phyloP scores from a whole-genome alignment of 2,329 filamentous ascomycete genomes.

The Trichophyton schoenleinii region DNA sequence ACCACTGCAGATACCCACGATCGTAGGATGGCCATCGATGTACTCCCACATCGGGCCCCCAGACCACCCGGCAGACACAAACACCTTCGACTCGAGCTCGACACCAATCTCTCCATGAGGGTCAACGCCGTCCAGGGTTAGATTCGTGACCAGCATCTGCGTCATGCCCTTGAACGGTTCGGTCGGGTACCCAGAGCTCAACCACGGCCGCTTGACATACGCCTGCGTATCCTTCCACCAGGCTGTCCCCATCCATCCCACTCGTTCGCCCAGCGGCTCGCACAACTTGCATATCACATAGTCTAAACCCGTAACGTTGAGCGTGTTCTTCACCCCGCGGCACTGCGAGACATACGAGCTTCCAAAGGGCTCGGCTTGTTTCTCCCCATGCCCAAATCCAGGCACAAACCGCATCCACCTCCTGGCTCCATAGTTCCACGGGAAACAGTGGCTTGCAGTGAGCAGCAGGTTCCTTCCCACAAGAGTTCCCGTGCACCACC shows the following conservation, averaged over 20 bases:
- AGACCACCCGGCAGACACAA: slow-evolving; percentile 16
- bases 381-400: slow-evolving; percentile 11
- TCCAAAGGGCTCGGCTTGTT: slow-evolving; percentile 14
- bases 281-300: slow-evolving; percentile 17
- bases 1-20: slow-evolving; percentile 17
- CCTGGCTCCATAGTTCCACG: slow-evolving; percentile 13
- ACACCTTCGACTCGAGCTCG: slow-evolving; percentile 15
- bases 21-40: slow-evolving; percentile 14
- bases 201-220: slow-evolving; percentile 13
- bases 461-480: slow-evolving; percentile 16
- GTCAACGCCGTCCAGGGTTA: slow-evolving; percentile 15
- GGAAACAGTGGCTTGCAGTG: slow-evolving; percentile 18
- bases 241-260: slow-evolving; percentile 18
- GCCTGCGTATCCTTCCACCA: slow-evolving; percentile 13
- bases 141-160: slow-evolving; percentile 16
- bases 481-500: slow-evolving; percentile 17
- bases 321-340: slow-evolving; percentile 16
- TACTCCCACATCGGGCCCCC: slow-evolving; percentile 17
- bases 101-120: slow-evolving; percentile 14
- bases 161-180: slow-evolving; percentile 13
- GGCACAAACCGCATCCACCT: slow-evolving; percentile 17
- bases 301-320: slow-evolving; percentile 17
- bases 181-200: slow-evolving; percentile 16
- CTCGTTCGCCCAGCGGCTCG: slow-evolving; percentile 14
- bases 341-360: slow-evolving; percentile 15